Percentiles rank a stretch among this genome's conserved stretches.
These are phyloP conservation scores for Puccinia triticina DNA, from an alignment of 1,284 basidiomycete species.

Conservation along the genomic window DNA sequence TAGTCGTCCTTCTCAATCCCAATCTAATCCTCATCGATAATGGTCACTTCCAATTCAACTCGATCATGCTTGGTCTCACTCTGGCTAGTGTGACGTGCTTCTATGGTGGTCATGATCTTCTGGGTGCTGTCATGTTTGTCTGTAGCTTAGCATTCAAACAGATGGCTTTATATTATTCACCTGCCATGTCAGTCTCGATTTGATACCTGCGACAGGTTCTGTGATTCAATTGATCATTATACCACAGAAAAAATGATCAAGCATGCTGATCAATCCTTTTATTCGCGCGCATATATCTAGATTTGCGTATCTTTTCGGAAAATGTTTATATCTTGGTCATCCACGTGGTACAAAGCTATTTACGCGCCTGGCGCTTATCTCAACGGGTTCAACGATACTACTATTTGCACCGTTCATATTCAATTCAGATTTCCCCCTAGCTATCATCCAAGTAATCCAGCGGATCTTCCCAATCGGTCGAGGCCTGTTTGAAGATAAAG, in stretches of 20 bases:
- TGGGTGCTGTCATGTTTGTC: slow-evolving; percentile 80
- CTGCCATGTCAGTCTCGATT: slow-evolving; percentile 66
- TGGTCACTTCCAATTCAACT: slow-evolving; percentile 89
- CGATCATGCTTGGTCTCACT: slow-evolving; percentile 81
- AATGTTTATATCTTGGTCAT: slow-evolving; percentile 73
- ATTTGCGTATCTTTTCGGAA: slow-evolving; percentile 78
- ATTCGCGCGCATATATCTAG: not conserved
- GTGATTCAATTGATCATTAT: not conserved
- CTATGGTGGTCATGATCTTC: slow-evolving; percentile 69
- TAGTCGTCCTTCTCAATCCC: slow-evolving; percentile 62
- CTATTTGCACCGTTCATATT: slow-evolving; percentile 77
- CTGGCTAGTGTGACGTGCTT: slow-evolving; percentile 73
- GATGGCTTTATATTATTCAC: slow-evolving; percentile 92
- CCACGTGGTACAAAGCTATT: slow-evolving; percentile 70
- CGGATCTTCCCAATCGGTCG: slow-evolving; percentile 88
- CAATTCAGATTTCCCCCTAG: slow-evolving; percentile 64
- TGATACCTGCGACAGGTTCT: not conserved
- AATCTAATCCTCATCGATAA: slow-evolving; percentile 81
- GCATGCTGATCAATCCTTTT: not conserved
- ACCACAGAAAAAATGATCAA: not conserved
- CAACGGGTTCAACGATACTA: slow-evolving; percentile 67
- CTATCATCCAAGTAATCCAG: slow-evolving; percentile 68
- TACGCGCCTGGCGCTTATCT: slow-evolving; percentile 67
- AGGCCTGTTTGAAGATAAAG: slow-evolving; percentile 93
- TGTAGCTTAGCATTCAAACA: slow-evolving; percentile 87